Conservation (phyloP, 2,329 filamentous ascomycete genomes). For the Colletotrichum truncatum region DNA sequence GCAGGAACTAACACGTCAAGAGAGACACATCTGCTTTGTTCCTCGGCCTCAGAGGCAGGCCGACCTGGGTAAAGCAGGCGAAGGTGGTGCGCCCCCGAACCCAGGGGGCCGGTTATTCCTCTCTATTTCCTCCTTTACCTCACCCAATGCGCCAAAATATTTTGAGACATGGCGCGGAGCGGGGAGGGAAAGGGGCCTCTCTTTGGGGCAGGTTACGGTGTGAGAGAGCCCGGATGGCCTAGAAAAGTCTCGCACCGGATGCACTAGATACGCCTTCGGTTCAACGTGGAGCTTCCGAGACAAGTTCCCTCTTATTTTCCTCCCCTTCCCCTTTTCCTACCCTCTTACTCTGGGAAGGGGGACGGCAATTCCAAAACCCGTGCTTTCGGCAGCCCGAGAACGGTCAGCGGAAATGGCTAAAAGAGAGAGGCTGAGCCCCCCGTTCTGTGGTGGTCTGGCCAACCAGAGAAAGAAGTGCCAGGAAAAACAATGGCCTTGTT, state of each 20-base stretch:
- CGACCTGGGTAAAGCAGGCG: neutral
- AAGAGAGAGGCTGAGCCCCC: neutral
- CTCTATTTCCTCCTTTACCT: constrained; percentile 5
- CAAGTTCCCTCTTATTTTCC: neutral
- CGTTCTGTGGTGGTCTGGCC: constrained; percentile 21
- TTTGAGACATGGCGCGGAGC: constrained; percentile 26
- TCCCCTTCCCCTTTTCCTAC: neutral
- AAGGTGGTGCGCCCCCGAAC: neutral
- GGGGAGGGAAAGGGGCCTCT: neutral
- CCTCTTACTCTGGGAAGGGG: neutral
- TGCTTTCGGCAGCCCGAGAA: constrained; percentile 8
- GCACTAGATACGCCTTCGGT: constrained; percentile 19
- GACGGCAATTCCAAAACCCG: constrained; percentile 8
- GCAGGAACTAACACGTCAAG: constrained; percentile 25
- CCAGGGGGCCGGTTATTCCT: constrained; percentile 18
- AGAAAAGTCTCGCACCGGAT: constrained; percentile 8
- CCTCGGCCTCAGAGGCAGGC: neutral
- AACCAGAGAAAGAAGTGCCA: constrained; percentile 8
- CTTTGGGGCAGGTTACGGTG: constrained; percentile 6
- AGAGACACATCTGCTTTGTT: constrained; percentile 28
- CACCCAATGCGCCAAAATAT: neutral
- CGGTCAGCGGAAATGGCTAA: neutral
- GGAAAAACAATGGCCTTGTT: constrained; percentile 24
- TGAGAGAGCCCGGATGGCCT: neutral
- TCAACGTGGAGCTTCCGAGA: constrained; percentile 28